phyloP scores from a whole-genome alignment of 352 stramenopile genomes.

The Thalassiosira mediterranea region DNA sequence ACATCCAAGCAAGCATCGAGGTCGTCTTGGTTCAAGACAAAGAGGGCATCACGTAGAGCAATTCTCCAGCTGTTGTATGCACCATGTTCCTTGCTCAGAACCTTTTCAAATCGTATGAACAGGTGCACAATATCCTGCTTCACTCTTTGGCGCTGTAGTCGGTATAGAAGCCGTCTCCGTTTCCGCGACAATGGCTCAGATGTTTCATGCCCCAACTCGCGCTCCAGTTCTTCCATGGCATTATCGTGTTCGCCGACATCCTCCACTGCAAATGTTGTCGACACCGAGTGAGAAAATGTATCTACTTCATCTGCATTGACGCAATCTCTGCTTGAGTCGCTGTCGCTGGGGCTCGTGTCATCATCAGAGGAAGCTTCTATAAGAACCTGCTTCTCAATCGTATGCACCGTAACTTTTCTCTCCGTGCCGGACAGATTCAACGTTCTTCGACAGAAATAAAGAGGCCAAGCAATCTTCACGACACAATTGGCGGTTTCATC shows the following conservation, averaged over 20 bases:
- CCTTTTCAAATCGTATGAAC: constrained; percentile 27
- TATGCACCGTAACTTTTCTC: not conserved
- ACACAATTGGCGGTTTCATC: not conserved
- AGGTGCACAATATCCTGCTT: constrained; percentile 39
- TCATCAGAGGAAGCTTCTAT: not conserved
- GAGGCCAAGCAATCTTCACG: not conserved
- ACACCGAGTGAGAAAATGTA: not conserved
- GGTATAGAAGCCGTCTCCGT: not conserved
- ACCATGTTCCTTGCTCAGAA: constrained; percentile 29
- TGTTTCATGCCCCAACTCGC: not conserved
- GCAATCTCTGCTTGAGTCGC: not conserved
- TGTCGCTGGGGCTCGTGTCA: not conserved
- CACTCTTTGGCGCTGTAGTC: constrained; percentile 5
- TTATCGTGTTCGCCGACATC: not conserved
- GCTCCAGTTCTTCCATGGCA: not conserved
- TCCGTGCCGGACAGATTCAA: not conserved
- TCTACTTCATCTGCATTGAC: not conserved
- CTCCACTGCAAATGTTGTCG: too few relatives aligned
- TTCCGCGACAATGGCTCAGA: not conserved
- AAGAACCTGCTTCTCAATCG: not conserved
- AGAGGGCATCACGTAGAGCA: constrained; percentile 25
- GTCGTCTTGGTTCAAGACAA: constrained; percentile 33
- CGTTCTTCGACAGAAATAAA: not conserved
- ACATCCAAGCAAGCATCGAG: constrained; percentile 20
- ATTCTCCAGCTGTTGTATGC: constrained; percentile 16